Evolutionary conservation across 768 basidiomycete species (phyloP), one percentile per base, ranked within the genome.

Genomic region (Boletellus emodensis): DNA sequence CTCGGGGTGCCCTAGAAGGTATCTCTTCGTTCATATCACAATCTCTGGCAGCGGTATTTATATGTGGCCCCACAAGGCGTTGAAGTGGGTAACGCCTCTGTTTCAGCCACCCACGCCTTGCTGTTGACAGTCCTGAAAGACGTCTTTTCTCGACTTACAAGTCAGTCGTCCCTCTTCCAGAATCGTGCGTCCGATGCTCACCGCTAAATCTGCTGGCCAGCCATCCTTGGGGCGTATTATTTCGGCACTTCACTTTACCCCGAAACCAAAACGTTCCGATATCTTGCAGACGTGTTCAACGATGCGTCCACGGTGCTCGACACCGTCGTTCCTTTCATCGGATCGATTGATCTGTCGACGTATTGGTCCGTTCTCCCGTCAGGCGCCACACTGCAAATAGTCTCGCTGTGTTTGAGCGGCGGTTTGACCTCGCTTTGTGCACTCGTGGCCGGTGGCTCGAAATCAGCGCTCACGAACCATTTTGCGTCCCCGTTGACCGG

Each of bases 1-100:
- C 84, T 7, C 72, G 85, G 55, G 84, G 85, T 14, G 76, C 83
- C 3, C 68, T 88, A 6, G 82, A 87, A 75, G 85, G 84, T 82
- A 42, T 30, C 38, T 54, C 14, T 18, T 17, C 50, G 9, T 17
- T 20, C 6, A 6, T 20, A 7, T 10, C 10, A 12, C n/a, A 40
- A n/a, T 41, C 28, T 6, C 18, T n/a, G 17, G 15, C 6, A 8
- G 13, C 3, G n/a, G 47, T 30, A 11, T 34, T 49, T 26, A 48
- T 20, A 34, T 4, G 24, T 20, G 9, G 14, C 13, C n/a, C 1
- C 38, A 15, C 53, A 83, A 84, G 83, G 32, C 22, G 78, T 83
- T 52, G 85, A 85, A 5, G 84, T 87, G n/a, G 85, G 85, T 0
- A 74, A 85, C 48, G 75, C 83, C 6, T 77, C 78, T 11, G 82